These are phyloP conservation scores for Hibiscus trionum DNA, from an alignment of 345 rosid genomes.

Conservation along the genomic window DNA sequence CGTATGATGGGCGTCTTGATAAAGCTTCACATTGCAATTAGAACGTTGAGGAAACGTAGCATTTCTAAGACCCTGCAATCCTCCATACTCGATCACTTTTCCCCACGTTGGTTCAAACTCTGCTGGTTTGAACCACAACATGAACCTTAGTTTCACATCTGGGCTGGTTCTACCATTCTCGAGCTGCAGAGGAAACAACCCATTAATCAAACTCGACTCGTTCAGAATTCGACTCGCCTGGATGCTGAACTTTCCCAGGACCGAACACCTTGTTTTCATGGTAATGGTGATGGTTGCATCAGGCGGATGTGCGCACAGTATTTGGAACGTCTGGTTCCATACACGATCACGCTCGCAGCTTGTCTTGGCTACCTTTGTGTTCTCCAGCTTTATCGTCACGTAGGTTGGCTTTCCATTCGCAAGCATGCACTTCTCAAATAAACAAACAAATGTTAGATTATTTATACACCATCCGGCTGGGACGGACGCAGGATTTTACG, in stretches of 20 bases:
- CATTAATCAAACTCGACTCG: constrained; percentile 46
- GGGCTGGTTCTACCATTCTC: constrained; percentile 43
- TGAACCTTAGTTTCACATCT: constrained; percentile 47
- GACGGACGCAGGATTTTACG: too few species aligned
- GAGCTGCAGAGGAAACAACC: constrained; percentile 47
- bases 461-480: too few species aligned
- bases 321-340: constrained; percentile 88
- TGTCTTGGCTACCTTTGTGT: constrained; percentile 60
- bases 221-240: constrained; percentile 41
- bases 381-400: constrained; percentile 63
- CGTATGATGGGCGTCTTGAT: constrained; percentile 74
- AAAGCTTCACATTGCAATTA: constrained; percentile 53
- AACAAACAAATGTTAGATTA: neutral
- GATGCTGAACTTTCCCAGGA: constrained; percentile 50
- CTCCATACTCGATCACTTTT: constrained; percentile 25
- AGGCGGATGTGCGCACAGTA: constrained; percentile 65
- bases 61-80: constrained; percentile 53
- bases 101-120: constrained; percentile 56
- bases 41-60: constrained; percentile 73
- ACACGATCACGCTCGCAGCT: constrained; percentile 51
- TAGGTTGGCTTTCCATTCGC: constrained; percentile 46
- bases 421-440: constrained; percentile 39
- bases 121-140: constrained; percentile 84
- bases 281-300: constrained; percentile 59
- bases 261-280: constrained; percentile 56